A percentile compares a stretch with the other conserved stretches of the same genome.
phyloP scores from a whole-genome alignment of 129 eudicot species.

The Flaveria linearis region DNA sequence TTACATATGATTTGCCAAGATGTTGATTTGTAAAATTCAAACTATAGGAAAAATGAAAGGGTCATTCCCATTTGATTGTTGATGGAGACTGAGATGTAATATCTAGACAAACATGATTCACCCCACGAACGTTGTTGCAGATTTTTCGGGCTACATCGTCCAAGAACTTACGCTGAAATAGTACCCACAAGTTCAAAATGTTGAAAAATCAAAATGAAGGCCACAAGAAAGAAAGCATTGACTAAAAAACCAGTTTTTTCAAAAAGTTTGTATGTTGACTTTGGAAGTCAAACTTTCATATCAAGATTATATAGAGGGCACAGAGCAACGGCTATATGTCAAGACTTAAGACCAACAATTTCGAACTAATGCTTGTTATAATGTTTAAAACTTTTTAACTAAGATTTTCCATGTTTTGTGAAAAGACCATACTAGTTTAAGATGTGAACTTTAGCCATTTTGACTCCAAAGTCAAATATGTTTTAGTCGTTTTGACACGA shows the following conservation, averaged over 20 bases:
- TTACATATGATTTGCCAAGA: conserved; percentile 5
- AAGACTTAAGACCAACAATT: neutral
- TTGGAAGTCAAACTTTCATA: conserved; percentile 4
- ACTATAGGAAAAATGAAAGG: neutral
- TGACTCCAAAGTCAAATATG: neutral
- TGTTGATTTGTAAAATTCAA: conserved; percentile 18
- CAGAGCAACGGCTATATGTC: neutral
- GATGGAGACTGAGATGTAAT: conserved; percentile 97
- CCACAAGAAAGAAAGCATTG: neutral
- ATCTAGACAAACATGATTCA: conserved; percentile 81
- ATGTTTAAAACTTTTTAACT: neutral
- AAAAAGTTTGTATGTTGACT: neutral
- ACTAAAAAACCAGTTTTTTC: neutral
- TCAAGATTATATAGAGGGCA: neutral
- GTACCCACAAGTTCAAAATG: conserved; percentile 51
- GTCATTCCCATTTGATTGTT: conserved; percentile 84
- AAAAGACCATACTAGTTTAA: neutral
- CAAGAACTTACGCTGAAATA: conserved; percentile 75
- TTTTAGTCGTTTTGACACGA: neutral
- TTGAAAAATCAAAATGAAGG: neutral
- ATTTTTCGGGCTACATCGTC: conserved; percentile 68
- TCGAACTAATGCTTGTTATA: neutral
- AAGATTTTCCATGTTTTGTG: neutral
- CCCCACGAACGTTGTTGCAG: conserved; percentile 84
- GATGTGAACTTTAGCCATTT: neutral